phyloP scores from a whole-genome alignment of 805 yeast species.

The Saccharomycopsis olivae region DNA sequence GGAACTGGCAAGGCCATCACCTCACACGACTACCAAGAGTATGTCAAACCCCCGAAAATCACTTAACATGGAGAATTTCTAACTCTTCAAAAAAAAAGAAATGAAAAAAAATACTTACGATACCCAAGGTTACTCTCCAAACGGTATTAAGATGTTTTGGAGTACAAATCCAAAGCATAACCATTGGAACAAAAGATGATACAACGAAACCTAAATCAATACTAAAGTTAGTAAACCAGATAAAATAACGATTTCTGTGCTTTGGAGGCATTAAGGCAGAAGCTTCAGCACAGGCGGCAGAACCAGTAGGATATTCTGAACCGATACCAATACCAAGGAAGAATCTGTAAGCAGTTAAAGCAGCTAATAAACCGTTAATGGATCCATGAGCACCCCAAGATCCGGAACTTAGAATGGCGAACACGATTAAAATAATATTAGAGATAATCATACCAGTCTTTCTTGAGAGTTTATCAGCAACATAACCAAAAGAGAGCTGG shows the following conservation, averaged over 20 bases:
- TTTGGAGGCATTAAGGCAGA: constrained; percentile 71
- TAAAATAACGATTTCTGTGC: constrained; percentile 77
- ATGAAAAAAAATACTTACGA: constrained; percentile 22
- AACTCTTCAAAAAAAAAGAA: no score
- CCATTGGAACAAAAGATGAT: constrained; percentile 78
- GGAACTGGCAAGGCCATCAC: no score
- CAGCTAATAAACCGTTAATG: constrained; percentile 70
- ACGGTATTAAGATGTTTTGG: constrained; percentile 63
- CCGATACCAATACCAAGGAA: constrained; percentile 89
- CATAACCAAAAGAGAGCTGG: constrained; percentile 67
- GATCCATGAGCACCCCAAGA: constrained; percentile 69
- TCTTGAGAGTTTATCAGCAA: constrained; percentile 74
- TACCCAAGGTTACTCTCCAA: constrained; percentile 86
- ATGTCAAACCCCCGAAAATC: no score
- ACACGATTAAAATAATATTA: constrained; percentile 61
- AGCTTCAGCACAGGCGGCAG: constrained; percentile 90
- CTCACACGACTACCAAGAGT: no score
- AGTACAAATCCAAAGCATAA: constrained; percentile 74
- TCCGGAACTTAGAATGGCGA: constrained; percentile 72
- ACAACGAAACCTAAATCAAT: constrained; percentile 82
- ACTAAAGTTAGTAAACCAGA: constrained; percentile 81
- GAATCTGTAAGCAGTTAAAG: constrained; percentile 75
- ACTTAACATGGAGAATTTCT: no score
- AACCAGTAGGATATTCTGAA: constrained; percentile 89
- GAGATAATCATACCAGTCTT: constrained; percentile 76